Evolutionary conservation across 1,284 basidiomycete species (phyloP).

Genomic region (Boletus smithii): DNA sequence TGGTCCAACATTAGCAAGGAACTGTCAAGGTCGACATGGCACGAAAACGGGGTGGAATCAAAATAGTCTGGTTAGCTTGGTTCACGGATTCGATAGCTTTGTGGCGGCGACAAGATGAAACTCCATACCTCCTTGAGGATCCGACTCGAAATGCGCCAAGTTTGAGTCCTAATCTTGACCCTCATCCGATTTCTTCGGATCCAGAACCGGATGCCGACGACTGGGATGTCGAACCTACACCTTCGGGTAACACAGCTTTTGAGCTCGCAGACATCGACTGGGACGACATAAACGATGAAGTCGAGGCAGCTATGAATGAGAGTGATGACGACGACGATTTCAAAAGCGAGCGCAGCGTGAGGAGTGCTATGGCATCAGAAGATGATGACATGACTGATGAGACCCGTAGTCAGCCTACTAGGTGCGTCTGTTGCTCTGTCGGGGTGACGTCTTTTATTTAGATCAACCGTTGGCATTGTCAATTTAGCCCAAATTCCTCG

Average conservation of each 20-base stretch:
- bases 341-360: slow-evolving; percentile 33
- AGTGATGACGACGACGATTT: slow-evolving; percentile 53
- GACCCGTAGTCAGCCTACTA: slow-evolving; percentile 28
- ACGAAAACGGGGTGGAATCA: slow-evolving; percentile 61
- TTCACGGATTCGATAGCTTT: slow-evolving; percentile 81
- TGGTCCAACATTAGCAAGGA: slow-evolving; percentile 51
- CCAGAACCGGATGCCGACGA: slow-evolving; percentile 61
- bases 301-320: slow-evolving; percentile 83
- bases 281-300: slow-evolving; percentile 80
- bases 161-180: slow-evolving; percentile 48
- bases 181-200: slow-evolving; percentile 61
- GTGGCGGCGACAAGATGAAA: slow-evolving; percentile 77
- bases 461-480: slow-evolving; percentile 7
- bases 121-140: slow-evolving; percentile 64
- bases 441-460: neutral
- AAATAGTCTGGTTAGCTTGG: slow-evolving; percentile 87
- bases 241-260: slow-evolving; percentile 34
- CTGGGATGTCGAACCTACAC: slow-evolving; percentile 52
- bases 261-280: slow-evolving; percentile 63
- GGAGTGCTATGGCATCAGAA: slow-evolving; percentile 33
- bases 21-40: slow-evolving; percentile 90
- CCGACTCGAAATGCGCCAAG: slow-evolving; percentile 33
- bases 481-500: slow-evolving; percentile 44
- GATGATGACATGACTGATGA: slow-evolving; percentile 32
- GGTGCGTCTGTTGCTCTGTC: slow-evolving; percentile 20